Evolutionary conservation across 345 rosid species (phyloP).

Genomic region (Gossypium stocksii): DNA sequence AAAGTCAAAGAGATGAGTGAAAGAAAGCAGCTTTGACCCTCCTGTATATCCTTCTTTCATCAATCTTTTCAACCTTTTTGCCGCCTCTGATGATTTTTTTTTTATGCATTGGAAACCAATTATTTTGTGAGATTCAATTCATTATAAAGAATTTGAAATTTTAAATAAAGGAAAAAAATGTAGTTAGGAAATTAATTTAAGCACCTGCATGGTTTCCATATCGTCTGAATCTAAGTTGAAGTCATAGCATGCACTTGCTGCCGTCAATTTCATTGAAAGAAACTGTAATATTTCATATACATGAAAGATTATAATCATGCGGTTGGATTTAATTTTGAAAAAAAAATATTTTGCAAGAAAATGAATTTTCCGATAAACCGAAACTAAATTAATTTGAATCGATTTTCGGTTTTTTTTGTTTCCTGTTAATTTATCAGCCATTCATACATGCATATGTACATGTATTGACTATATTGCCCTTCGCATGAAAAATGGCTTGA

Average conservation of each 20-base stretch:
- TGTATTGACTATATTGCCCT: not conserved
- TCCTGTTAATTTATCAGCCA: not conserved
- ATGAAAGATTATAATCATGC: too few species aligned
- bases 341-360: too few species aligned
- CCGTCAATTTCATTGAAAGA: slow-evolving; percentile 76
- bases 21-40: not conserved
- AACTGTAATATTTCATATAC: slow-evolving; percentile 40
- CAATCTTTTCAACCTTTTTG: not conserved
- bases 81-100: not conserved
- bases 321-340: too few species aligned
- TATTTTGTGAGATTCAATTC: too few species aligned
- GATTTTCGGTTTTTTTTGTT: too few species aligned
- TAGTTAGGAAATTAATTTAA: too few species aligned
- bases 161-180: too few species aligned
- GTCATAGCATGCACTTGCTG: slow-evolving; percentile 70
- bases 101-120: not conserved
- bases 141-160: too few species aligned
- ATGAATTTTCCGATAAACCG: too few species aligned
- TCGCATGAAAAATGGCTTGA: not conserved
- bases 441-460: not conserved
- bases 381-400: too few species aligned
- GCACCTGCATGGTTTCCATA: slow-evolving; percentile 24
- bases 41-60: not conserved
- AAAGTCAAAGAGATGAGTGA: not conserved
- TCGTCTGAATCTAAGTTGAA: slow-evolving; percentile 62